These are phyloP conservation scores for Agrostemma githago DNA, from an alignment of 148 eudicot species.

Conservation along the genomic window DNA sequence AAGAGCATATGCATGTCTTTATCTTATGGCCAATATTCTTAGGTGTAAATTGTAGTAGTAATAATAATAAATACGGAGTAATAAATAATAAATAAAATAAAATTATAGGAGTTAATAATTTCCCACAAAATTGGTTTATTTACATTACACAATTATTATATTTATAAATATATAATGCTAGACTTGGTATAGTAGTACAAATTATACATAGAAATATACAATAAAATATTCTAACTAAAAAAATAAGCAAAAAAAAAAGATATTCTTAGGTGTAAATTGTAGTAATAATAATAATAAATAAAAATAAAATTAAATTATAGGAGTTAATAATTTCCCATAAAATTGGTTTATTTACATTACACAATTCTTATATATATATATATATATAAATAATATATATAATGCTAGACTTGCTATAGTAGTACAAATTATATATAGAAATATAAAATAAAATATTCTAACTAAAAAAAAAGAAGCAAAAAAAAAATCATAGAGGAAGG, in stretches of 20 bases:
- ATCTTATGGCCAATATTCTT: neutral
- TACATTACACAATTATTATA: neutral
- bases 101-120: too few species aligned
- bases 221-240: neutral
- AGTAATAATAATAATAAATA: neutral
- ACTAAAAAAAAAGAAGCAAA: neutral
- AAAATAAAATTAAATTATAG: too few species aligned
- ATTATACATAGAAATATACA: neutral
- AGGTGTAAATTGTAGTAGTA: neutral
- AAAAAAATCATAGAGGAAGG: slow-evolving; percentile 21
- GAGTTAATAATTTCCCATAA: neutral
- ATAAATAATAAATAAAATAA: too few species aligned
- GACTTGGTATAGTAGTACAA: neutral
- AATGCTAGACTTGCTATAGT: neutral
- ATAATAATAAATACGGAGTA: neutral
- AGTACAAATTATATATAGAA: neutral
- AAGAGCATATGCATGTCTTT: neutral
- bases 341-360: neutral
- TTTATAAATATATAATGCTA: neutral
- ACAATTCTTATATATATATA: neutral
- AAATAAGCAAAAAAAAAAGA: too few species aligned
- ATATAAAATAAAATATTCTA: neutral
- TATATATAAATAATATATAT: too few species aligned
- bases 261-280: neutral
- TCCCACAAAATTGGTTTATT: neutral